phyloP scores from a whole-genome alignment of 2,329 filamentous ascomycete genomes.

The Tetracladium maxilliforme region DNA sequence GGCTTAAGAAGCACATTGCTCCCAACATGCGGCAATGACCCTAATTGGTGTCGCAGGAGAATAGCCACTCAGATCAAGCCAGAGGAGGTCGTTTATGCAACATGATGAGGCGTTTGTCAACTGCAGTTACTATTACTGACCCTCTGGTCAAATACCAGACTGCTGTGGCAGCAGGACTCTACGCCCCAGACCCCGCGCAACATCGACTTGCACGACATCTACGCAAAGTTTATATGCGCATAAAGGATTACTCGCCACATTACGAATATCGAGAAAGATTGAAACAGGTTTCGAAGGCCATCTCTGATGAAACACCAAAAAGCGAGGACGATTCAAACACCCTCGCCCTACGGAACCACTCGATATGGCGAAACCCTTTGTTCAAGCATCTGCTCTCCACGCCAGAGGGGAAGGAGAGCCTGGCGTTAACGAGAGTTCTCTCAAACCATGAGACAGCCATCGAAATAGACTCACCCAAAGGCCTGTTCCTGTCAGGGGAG shows the following conservation, averaged over 20 bases:
- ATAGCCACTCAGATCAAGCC: too few relatives aligned
- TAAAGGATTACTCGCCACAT: conserved; percentile 68
- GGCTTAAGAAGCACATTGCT: too few relatives aligned
- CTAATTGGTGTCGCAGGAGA: too few relatives aligned
- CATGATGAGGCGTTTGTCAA: too few relatives aligned
- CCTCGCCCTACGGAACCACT: conserved; percentile 35
- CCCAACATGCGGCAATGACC: too few relatives aligned
- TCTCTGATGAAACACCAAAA: conserved; percentile 19
- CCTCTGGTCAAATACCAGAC: conserved; percentile 65
- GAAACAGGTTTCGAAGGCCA: conserved; percentile 36
- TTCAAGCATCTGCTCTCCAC: conserved; percentile 43
- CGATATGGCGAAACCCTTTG: conserved; percentile 41
- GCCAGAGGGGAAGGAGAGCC: conserved; percentile 35
- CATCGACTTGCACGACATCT: conserved; percentile 62
- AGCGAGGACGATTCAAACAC: conserved; percentile 16
- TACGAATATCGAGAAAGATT: conserved; percentile 54
- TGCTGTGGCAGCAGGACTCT: conserved; percentile 50
- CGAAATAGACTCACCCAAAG: conserved; percentile 55
- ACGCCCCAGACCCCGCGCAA: conserved; percentile 55
- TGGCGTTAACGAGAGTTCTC: conserved; percentile 54
- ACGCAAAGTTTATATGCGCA: conserved; percentile 57
- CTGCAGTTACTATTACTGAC: conserved; percentile 46
- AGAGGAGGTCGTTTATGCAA: too few relatives aligned
- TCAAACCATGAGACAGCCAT: conserved; percentile 59
- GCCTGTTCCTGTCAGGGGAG: conserved; percentile 65